A percentile compares a stretch with the other conserved stretches of the same genome.
Conservation (phyloP, 1,284 basidiomycete species). For the Cutaneotrichosporon daszewskae region DNA sequence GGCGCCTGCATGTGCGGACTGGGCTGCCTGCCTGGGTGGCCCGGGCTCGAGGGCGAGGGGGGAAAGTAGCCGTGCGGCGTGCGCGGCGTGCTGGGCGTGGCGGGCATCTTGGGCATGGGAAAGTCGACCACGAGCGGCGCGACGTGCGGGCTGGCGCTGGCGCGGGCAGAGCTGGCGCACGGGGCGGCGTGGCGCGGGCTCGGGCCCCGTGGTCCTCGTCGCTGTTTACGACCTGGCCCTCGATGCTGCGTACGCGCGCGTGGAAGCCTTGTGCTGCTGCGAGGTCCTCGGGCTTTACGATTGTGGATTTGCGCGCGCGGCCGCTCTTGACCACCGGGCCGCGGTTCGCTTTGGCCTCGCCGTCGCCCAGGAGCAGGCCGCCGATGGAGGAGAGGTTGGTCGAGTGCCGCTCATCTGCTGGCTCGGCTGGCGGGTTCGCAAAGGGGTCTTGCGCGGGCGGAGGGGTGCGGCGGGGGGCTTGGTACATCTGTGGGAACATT, state of each 20-base stretch:
- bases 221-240: background rate
- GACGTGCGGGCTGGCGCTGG: background rate
- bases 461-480: background rate
- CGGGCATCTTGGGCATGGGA: slow-evolving; percentile 5
- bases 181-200: background rate
- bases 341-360: background rate
- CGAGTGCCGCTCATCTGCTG: slow-evolving; percentile 2
- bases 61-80: background rate
- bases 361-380: slow-evolving; percentile 9
- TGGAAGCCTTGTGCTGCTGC: slow-evolving; percentile 2
- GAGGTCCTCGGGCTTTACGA: background rate
- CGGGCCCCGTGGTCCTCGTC: background rate
- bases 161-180: background rate
- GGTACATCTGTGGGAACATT: slow-evolving; percentile 15
- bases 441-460: background rate
- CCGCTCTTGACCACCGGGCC: slow-evolving; percentile 1
- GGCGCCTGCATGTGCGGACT: background rate
- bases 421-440: background rate
- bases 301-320: slow-evolving; percentile 1
- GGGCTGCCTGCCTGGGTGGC: background rate
- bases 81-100: background rate
- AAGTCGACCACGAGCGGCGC: slow-evolving; percentile 1
- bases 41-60: background rate
- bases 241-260: slow-evolving; percentile 5
- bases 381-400: slow-evolving; percentile 15